These are phyloP conservation scores for Ogataea nitratoaversa DNA, from an alignment of 805 yeast species.

Conservation along the genomic window DNA sequence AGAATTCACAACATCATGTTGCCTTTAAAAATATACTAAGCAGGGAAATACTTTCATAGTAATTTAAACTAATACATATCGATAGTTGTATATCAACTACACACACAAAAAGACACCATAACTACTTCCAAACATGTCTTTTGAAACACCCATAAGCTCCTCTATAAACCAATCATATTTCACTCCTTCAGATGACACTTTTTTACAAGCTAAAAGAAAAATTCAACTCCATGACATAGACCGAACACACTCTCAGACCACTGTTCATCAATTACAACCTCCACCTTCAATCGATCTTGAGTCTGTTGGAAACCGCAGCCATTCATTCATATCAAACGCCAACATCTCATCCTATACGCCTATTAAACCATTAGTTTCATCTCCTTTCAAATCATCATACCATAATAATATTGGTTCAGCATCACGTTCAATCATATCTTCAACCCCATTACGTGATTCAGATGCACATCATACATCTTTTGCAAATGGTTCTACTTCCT, in stretches of 20 bases:
- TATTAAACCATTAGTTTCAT: slow-evolving; percentile 28
- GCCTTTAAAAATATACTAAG: too few relatives aligned
- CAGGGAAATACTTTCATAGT: too few relatives aligned
- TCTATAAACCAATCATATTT: slow-evolving; percentile 17
- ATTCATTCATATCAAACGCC: slow-evolving; percentile 6
- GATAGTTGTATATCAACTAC: neutral
- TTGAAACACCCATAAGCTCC: slow-evolving; percentile 16
- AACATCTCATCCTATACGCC: slow-evolving; percentile 24
- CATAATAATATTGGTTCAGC: slow-evolving; percentile 1
- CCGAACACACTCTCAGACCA: too few relatives aligned
- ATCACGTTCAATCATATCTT: slow-evolving; percentile 3
- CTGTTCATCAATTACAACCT: too few relatives aligned
- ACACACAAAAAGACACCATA: neutral
- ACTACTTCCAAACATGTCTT: slow-evolving; percentile 11
- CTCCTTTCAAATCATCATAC: slow-evolving; percentile 27
- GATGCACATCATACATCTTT: too few relatives aligned
- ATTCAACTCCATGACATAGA: slow-evolving; percentile 4
- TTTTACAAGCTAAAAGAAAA: slow-evolving; percentile 19
- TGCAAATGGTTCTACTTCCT: neutral
- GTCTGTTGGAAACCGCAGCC: slow-evolving; percentile 2
- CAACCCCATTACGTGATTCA: slow-evolving; percentile 6
- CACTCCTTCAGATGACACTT: slow-evolving; percentile 28
- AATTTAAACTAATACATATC: too few relatives aligned
- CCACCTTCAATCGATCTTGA: too few relatives aligned
- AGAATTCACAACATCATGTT: too few relatives aligned